Evolutionary conservation across 257 asterid genomes (phyloP).

Genomic region (Leonotis leonurus): DNA sequence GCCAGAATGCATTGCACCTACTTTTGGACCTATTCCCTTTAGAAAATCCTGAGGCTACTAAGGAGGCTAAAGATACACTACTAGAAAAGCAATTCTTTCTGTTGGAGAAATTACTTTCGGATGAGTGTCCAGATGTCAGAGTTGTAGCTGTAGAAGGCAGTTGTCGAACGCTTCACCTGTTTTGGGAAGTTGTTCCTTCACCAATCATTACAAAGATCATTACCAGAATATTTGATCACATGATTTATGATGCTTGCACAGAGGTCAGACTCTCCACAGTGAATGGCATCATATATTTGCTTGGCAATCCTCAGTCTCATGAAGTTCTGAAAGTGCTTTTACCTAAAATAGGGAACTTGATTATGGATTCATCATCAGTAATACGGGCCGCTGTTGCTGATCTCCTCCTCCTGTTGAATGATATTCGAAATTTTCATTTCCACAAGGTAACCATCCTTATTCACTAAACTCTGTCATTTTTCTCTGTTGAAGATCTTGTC

Average conservation of each 20-base stretch:
- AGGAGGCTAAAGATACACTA: slow-evolving; percentile 71
- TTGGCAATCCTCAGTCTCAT: slow-evolving; percentile 90
- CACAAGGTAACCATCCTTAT: slow-evolving; percentile 57
- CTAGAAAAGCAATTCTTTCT: slow-evolving; percentile 78
- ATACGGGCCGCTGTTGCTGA: slow-evolving; percentile 75
- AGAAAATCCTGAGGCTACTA: slow-evolving; percentile 88
- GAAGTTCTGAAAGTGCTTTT: slow-evolving; percentile 93
- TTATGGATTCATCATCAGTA: slow-evolving; percentile 49
- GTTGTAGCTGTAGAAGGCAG: slow-evolving; percentile 95
- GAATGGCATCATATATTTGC: slow-evolving; percentile 69
- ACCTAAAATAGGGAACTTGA: slow-evolving; percentile 76
- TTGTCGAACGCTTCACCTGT: slow-evolving; percentile 76
- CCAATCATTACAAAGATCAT: slow-evolving; percentile 65
- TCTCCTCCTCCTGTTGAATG: slow-evolving; percentile 71
- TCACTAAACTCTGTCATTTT: not conserved
- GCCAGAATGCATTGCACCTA: slow-evolving; percentile 82
- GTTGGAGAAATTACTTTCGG: slow-evolving; percentile 72
- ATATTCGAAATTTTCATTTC: slow-evolving; percentile 67
- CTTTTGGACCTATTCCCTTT: slow-evolving; percentile 85
- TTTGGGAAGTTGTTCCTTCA: slow-evolving; percentile 96
- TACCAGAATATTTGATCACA: slow-evolving; percentile 55
- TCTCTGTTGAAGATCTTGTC: slow-evolving; percentile 6
- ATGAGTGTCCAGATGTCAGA: slow-evolving; percentile 85
- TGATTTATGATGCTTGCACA: slow-evolving; percentile 64
- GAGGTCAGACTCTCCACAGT: slow-evolving; percentile 93